Evolutionary conservation across 2,329 filamentous ascomycete genomes (phyloP).

Genomic region (Monilinia fructigena): DNA sequence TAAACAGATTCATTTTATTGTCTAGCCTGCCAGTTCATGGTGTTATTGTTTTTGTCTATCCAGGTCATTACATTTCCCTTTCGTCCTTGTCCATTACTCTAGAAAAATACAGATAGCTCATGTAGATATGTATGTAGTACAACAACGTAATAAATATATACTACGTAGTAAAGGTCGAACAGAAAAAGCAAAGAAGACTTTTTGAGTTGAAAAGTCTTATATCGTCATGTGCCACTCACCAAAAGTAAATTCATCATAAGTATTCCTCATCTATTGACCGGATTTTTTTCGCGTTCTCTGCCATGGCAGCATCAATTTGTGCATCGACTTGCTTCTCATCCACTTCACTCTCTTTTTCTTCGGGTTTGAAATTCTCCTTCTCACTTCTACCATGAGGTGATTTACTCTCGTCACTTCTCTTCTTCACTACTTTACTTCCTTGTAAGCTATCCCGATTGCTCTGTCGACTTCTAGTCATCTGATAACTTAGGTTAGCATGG

Average conservation of each 20-base stretch:
- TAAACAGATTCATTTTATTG: background rate
- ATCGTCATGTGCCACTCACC: background rate
- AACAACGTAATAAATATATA: slow-evolving; percentile 5
- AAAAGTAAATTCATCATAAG: slow-evolving; percentile 1
- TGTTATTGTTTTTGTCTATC: slow-evolving; percentile 16
- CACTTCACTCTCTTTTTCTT: slow-evolving; percentile 24
- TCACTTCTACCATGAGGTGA: slow-evolving; percentile 34
- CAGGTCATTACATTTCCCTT: slow-evolving; percentile 17
- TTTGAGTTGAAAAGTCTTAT: slow-evolving; percentile 12
- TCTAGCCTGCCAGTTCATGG: background rate
- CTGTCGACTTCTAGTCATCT: slow-evolving; percentile 42
- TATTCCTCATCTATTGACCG: slow-evolving; percentile 31
- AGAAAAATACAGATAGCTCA: slow-evolving; percentile 18
- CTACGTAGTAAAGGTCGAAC: background rate
- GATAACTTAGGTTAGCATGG: slow-evolving; percentile 19
- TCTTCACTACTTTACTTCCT: slow-evolving; percentile 40
- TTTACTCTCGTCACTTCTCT: slow-evolving; percentile 39
- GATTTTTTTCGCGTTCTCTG: slow-evolving; percentile 39
- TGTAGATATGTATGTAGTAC: slow-evolving; percentile 12
- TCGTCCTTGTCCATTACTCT: slow-evolving; percentile 16
- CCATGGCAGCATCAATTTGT: slow-evolving; percentile 39
- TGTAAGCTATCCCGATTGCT: slow-evolving; percentile 37
- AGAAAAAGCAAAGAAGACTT: background rate
- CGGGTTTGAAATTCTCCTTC: slow-evolving; percentile 28
- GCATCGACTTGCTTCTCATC: slow-evolving; percentile 36